A percentile compares a stretch with the other conserved stretches of the same genome.
These are phyloP conservation scores for Emergomyces orientalis DNA, from an alignment of 2,329 filamentous ascomycete genomes.

Conservation along the genomic window DNA sequence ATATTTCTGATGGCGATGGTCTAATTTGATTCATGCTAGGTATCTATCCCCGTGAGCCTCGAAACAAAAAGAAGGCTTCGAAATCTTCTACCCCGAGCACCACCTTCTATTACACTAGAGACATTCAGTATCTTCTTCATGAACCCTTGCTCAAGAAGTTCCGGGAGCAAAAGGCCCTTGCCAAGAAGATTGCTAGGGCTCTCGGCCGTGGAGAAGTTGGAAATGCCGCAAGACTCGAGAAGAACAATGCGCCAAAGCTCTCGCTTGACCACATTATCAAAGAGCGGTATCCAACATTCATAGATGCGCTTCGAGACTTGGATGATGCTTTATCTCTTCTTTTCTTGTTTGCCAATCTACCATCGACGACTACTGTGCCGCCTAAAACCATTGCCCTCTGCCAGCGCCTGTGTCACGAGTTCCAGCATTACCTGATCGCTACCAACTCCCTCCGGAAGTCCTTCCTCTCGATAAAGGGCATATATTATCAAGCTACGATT, in stretches of 20 bases:
- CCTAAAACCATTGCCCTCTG: slow-evolving; percentile 93
- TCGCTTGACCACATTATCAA: slow-evolving; percentile 95
- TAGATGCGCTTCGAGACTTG: slow-evolving; percentile 85
- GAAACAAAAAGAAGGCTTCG: slow-evolving; percentile 93
- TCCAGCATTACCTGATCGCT: slow-evolving; percentile 93
- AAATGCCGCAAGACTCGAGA: slow-evolving; percentile 82
- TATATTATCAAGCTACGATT: slow-evolving; percentile 97
- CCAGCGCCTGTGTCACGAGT: slow-evolving; percentile 86
- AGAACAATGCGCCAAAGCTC: slow-evolving; percentile 80
- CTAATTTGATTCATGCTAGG: slow-evolving; percentile 36
- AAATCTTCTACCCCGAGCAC: slow-evolving; percentile 84
- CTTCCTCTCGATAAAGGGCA: slow-evolving; percentile 97
- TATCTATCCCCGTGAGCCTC: slow-evolving; percentile 94
- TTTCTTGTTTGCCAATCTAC: slow-evolving; percentile 93
- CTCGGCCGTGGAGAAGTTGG: slow-evolving; percentile 83
- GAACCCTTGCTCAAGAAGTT: slow-evolving; percentile 92
- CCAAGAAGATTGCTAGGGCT: slow-evolving; percentile 93
- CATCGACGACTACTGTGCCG: slow-evolving; percentile 78
- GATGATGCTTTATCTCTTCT: slow-evolving; percentile 96
- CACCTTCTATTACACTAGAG: slow-evolving; percentile 86
- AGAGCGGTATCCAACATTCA: slow-evolving; percentile 94
- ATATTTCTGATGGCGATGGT: neutral
- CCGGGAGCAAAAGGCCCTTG: slow-evolving; percentile 89
- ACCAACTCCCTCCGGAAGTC: slow-evolving; percentile 89
- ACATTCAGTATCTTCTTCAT: slow-evolving; percentile 96